These are phyloP conservation scores for Abortiporus biennis DNA, from an alignment of 1,284 basidiomycete genomes.

Conservation along the genomic window DNA sequence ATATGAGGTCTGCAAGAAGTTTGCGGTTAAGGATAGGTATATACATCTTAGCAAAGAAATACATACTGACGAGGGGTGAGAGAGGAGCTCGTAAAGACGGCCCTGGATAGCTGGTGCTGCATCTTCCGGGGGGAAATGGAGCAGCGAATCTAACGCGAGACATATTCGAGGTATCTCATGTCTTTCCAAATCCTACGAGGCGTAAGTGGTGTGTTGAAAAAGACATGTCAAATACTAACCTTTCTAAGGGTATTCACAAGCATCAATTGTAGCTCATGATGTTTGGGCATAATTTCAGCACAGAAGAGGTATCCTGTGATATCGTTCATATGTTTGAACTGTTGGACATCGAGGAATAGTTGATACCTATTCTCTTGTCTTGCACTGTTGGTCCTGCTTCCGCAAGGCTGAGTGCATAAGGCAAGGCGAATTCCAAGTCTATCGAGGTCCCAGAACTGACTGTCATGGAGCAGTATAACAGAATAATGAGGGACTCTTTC, in stretches of 20 bases:
- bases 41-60: constrained; percentile 12
- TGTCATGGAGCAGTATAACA: constrained; percentile 62
- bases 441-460: constrained; percentile 34
- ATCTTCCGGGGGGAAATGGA: constrained; percentile 51
- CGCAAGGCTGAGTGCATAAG: constrained; percentile 65
- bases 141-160: constrained; percentile 66
- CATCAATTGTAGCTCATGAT: constrained; percentile 73
- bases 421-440: constrained; percentile 59
- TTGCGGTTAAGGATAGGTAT: constrained; percentile 6
- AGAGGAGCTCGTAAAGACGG: constrained; percentile 57
- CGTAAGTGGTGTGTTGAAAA: constrained; percentile 5
- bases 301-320: constrained; percentile 71
- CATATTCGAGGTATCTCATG: constrained; percentile 46
- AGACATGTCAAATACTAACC: constrained; percentile 29
- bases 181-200: constrained; percentile 58
- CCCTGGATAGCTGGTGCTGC: constrained; percentile 66
- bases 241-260: constrained; percentile 77
- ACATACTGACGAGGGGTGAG: constrained; percentile 68
- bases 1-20: constrained; percentile 42
- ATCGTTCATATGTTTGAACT: neutral
- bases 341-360: constrained; percentile 1
- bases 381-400: constrained; percentile 54
- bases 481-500: constrained; percentile 55
- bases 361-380: constrained; percentile 64
- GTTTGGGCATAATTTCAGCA: constrained; percentile 55